Percentiles rank a stretch among this genome's conserved stretches.
These are phyloP conservation scores for Backusella sp. DNA, from an alignment of 192 early-diverging fungal species.

Conservation along the genomic window DNA sequence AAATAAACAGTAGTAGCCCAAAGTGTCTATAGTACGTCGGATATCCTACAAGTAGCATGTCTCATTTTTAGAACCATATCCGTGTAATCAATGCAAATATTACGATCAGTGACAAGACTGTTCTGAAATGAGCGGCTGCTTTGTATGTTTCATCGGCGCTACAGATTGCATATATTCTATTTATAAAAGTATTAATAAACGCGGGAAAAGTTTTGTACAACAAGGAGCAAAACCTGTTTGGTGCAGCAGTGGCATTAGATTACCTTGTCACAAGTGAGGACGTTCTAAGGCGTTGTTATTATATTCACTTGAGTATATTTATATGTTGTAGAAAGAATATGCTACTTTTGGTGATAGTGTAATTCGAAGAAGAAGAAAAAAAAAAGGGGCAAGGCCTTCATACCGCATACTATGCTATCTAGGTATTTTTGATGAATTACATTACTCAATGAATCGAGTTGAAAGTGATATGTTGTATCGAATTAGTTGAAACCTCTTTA, in stretches of 20 bases:
- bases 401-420: no score
- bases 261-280: neutral
- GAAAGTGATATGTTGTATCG: neutral
- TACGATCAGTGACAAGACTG: neutral
- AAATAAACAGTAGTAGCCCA: neutral
- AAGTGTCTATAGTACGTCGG: neutral
- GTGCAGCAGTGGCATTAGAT: neutral
- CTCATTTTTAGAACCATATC: neutral
- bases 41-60: neutral
- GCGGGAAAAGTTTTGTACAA: neutral
- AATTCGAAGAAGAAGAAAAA: neutral
- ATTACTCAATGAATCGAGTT: neutral
- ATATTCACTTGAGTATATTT: neutral
- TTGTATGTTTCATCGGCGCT: neutral
- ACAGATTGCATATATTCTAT: neutral
- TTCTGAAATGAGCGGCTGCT: neutral
- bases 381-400: no score
- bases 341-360: neutral
- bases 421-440: neutral
- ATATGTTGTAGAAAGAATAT: neutral
- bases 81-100: neutral
- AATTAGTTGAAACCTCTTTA: neutral
- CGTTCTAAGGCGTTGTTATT: neutral
- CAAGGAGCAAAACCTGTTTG: neutral
- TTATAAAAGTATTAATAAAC: conserved; percentile 10